Conservation (phyloP, 2,329 filamentous ascomycete genomes). For the Trichoderma endophyticum region DNA sequence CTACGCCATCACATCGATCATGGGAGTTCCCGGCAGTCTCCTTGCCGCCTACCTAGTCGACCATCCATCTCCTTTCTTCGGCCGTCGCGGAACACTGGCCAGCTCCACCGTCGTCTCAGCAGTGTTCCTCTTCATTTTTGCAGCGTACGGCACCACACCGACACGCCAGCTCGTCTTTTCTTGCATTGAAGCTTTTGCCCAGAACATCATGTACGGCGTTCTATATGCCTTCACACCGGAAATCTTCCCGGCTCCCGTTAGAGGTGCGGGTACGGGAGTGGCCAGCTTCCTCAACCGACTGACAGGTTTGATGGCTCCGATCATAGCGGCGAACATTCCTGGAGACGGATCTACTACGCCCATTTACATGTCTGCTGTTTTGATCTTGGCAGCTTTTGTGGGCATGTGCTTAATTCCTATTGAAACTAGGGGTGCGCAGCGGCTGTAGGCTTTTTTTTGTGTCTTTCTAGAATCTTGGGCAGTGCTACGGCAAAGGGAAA, state of each 20-base stretch:
- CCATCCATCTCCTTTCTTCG: conserved; percentile 57
- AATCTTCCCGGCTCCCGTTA: conserved; percentile 68
- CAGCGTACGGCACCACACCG: conserved; percentile 55
- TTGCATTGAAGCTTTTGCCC: conserved; percentile 66
- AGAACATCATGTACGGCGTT: conserved; percentile 76
- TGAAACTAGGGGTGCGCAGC: conserved; percentile 59
- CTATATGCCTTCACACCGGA: conserved; percentile 76
- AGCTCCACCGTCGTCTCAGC: conserved; percentile 65
- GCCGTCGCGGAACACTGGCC: conserved; percentile 70
- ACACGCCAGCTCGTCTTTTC: conserved; percentile 61
- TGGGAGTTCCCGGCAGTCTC: conserved; percentile 73
- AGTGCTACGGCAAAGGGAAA: background rate
- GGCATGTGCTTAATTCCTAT: conserved; percentile 60
- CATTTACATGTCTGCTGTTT: conserved; percentile 53
- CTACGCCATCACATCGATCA: conserved; percentile 75
- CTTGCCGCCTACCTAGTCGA: conserved; percentile 71
- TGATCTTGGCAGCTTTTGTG: conserved; percentile 58
- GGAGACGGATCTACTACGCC: conserved; percentile 56
- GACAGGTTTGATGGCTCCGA: conserved; percentile 64
- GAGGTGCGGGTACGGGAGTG: conserved; percentile 70
- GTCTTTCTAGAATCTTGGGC: background rate
- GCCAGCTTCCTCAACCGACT: conserved; percentile 68
- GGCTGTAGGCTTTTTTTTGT: conserved; percentile 39
- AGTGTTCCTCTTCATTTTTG: conserved; percentile 66
- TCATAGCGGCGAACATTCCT: conserved; percentile 61